Percentiles rank a stretch among this genome's conserved stretches.
Conservation (phyloP, 495 filamentous ascomycete genomes). For the Talaromyces proteolyticus region DNA sequence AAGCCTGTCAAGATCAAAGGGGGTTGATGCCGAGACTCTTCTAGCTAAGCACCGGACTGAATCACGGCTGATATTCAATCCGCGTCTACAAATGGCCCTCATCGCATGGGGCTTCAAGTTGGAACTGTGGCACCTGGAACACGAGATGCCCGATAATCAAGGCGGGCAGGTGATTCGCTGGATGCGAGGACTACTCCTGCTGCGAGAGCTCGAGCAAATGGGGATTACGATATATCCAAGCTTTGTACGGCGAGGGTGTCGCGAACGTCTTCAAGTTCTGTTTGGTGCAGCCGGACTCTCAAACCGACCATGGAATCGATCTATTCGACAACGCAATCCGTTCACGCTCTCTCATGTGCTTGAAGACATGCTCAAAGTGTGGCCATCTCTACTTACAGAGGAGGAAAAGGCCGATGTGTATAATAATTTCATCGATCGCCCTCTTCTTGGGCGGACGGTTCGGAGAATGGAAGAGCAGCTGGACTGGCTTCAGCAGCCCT, state of each 20-base stretch:
- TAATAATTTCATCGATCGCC: slow-evolving; percentile 3
- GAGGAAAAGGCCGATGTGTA: not conserved
- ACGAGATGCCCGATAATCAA: not conserved
- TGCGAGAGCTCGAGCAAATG: slow-evolving; percentile 37
- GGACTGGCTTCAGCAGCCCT: too few species aligned
- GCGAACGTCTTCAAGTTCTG: slow-evolving; percentile 42
- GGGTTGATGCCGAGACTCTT: not conserved
- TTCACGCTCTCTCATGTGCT: slow-evolving; percentile 23
- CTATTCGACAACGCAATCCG: slow-evolving; percentile 28
- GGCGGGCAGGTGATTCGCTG: slow-evolving; percentile 25
- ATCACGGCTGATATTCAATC: slow-evolving; percentile 38
- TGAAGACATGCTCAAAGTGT: slow-evolving; percentile 24
- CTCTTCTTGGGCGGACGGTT: not conserved
- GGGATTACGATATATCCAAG: slow-evolving; percentile 36
- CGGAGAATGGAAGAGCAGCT: not conserved
- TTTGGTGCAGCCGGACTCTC: slow-evolving; percentile 33
- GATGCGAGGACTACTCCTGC: slow-evolving; percentile 46
- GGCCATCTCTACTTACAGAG: slow-evolving; percentile 12
- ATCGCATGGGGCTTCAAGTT: slow-evolving; percentile 55
- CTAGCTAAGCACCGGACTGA: slow-evolving; percentile 9
- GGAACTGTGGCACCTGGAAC: slow-evolving; percentile 5
- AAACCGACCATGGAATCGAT: slow-evolving; percentile 25
- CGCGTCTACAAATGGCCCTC: slow-evolving; percentile 42
- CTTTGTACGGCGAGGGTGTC: slow-evolving; percentile 35
- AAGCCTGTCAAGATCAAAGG: slow-evolving; percentile 4